Conservation (phyloP, 306 rosid species). For the Vicia faba region DNA sequence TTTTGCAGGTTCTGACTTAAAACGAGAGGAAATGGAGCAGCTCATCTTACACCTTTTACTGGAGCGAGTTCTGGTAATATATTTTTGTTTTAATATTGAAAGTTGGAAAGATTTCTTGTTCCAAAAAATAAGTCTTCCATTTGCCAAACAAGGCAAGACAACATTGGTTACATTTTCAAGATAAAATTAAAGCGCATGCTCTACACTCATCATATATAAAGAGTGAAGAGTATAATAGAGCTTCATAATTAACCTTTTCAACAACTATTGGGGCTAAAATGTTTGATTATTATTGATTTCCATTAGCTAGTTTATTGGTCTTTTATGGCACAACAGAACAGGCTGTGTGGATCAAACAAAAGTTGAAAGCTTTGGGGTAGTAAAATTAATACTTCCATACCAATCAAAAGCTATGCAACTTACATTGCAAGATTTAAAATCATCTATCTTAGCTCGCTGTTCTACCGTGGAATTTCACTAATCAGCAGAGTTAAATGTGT, state of each 20-base stretch:
- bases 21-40: constrained; percentile 83
- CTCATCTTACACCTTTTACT: constrained; percentile 78
- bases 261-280: constrained; percentile 24
- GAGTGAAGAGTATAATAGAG: background rate
- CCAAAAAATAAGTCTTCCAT: background rate
- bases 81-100: constrained; percentile 20
- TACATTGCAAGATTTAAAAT: constrained; percentile 7
- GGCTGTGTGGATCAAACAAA: constrained; percentile 13
- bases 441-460: constrained; percentile 23
- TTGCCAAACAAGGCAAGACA: constrained; percentile 12
- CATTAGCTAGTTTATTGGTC: constrained; percentile 27
- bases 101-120: constrained; percentile 15
- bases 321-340: constrained; percentile 16
- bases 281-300: constrained; percentile 14
- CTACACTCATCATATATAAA: background rate
- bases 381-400: constrained; percentile 17
- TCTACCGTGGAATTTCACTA: background rate
- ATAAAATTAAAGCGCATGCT: constrained; percentile 19
- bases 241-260: constrained; percentile 15
- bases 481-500: constrained; percentile 19
- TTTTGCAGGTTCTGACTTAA: constrained; percentile 68
- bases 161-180: constrained; percentile 8
- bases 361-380: constrained; percentile 17
- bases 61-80: constrained; percentile 70
- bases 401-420: constrained; percentile 8